These are phyloP conservation scores for Epithemia pelagica DNA, from an alignment of 108 stramenopile genomes.

Conservation along the genomic window DNA sequence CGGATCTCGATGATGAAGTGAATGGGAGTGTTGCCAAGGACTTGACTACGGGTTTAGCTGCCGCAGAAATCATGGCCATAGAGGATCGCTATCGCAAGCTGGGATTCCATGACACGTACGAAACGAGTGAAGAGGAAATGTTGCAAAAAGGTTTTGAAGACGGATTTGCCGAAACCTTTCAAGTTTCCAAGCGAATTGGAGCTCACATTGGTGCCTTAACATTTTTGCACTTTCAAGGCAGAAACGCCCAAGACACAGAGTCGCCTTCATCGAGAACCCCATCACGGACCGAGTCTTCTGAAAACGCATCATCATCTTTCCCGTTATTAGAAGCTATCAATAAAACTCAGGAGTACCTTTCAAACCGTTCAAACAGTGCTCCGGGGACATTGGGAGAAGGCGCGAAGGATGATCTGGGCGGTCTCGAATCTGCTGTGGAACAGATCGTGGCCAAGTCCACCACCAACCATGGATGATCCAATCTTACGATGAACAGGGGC, in stretches of 20 bases:
- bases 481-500: not conserved
- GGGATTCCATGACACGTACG: constrained; percentile 60
- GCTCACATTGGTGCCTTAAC: constrained; percentile 27
- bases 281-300: too few relatives aligned
- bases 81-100: constrained; percentile 15
- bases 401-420: not conserved
- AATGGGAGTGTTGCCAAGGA: not conserved
- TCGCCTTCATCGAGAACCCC: too few relatives aligned
- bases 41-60: not conserved
- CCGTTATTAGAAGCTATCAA: too few relatives aligned
- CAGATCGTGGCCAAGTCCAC: not conserved
- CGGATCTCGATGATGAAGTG: not conserved
- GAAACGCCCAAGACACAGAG: too few relatives aligned
- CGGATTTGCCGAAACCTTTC: constrained; percentile 55
- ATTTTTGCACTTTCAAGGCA: constrained; percentile 4
- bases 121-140: constrained; percentile 48
- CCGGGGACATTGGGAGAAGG: too few relatives aligned
- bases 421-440: not conserved
- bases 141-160: constrained; percentile 73
- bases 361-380: too few relatives aligned
- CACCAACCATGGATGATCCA: too few relatives aligned
- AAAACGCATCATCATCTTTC: too few relatives aligned
- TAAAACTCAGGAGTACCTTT: too few relatives aligned
- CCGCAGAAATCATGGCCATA: constrained; percentile 5
- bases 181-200: constrained; percentile 42